These are phyloP conservation scores for Effrenium voratum DNA, from an alignment of 73 alveolate genomes.

Conservation along the genomic window DNA sequence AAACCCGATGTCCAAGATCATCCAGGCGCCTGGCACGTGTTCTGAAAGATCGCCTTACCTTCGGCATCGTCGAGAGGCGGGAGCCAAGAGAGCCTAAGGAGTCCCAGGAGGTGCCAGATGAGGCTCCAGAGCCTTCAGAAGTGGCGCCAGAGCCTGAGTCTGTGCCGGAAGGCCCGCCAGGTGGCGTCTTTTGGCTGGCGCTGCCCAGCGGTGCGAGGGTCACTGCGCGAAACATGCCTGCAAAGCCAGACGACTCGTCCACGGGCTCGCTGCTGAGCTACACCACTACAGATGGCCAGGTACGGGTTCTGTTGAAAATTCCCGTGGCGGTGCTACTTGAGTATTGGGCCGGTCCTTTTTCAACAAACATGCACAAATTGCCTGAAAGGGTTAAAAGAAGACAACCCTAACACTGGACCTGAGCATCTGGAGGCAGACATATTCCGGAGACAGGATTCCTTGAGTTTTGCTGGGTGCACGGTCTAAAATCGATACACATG, in stretches of 20 bases:
- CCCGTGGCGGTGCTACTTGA: neutral
- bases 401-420: no score
- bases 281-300: conserved; percentile 62
- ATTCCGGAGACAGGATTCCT: no score
- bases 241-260: no score
- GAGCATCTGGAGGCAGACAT: no score
- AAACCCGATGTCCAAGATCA: neutral
- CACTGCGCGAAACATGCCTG: conserved; percentile 22
- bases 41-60: no score
- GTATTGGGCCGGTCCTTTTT: no score
- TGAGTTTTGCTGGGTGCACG: no score
- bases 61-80: neutral
- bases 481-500: no score
- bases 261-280: conserved; percentile 49
- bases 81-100: neutral
- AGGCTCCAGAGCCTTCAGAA: neutral
- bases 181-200: conserved; percentile 58
- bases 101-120: neutral
- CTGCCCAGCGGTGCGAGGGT: conserved; percentile 53
- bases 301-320: neutral
- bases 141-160: neutral
- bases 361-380: no score
- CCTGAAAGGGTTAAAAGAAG: no score
- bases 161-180: neutral
- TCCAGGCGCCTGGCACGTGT: neutral